These are phyloP conservation scores for Brassica napus DNA, from an alignment of 345 rosid genomes.

Conservation along the genomic window Da-Ae NC_063438.1:6277001-6277500, in stretches of 20 bases:
- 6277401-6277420: background rate
- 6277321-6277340: background rate
- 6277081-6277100: background rate
- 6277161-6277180: background rate
- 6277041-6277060: constrained; percentile 5
- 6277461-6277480: background rate
- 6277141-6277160: background rate
- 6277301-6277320: background rate
- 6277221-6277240: background rate
- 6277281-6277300: background rate
- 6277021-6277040: constrained; percentile 3
- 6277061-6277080: background rate
- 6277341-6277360: background rate
- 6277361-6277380: background rate
- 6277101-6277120: too few relatives aligned
- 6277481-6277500: background rate
- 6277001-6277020: too few relatives aligned
- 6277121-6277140: background rate
- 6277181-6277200: background rate
- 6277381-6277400: background rate
- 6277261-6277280: background rate
- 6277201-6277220: background rate
- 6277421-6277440: background rate
- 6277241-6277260: background rate
- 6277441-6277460: background rate